Evolutionary conservation across 2,329 filamentous ascomycete species (phyloP), one percentile per base, ranked within the genome.

Genomic region (Dactylellina leptospora): DNA sequence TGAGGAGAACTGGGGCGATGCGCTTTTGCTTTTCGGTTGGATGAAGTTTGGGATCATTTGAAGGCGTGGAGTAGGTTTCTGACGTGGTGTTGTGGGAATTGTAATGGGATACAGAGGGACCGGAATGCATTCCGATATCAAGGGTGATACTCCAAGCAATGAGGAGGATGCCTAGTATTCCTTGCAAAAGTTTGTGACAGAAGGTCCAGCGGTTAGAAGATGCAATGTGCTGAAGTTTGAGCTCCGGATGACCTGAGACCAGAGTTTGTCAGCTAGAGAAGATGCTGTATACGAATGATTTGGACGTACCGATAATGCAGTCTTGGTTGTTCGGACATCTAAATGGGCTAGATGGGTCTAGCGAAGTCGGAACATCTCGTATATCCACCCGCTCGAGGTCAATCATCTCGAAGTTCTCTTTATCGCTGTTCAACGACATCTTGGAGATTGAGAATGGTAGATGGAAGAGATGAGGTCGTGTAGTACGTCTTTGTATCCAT

Each of bases 301-400:
- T n/a, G 27, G n/a, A 20, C 13, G 11, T 55, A 55, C 22, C 51
- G 2, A 25, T 55, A 3, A 55, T 16, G 22, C 51, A 55, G 11
- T 55, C 51, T n/a, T 55, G 11, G 8, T 22, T 25, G 20, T 42
- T 55, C 22, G 51, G 51, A 28, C 51, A 55, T 16, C n/a, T 42
- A 4, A 30, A 4, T 33, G 18, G 13, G 22, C 25, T 10, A 27
- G 11, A 13, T 9, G 20, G n/a, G 13, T 23, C 28, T 23, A 18
- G 4, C 16, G 23, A 23, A 22, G 8, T 1, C 18, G 27, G 27
- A 33, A 27, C 2, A 16, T 18, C 5, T 6, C n/a, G 4, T 10
- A 20, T 27, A 3, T 6, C n/a, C 18, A 51, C n/a, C 28, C n/a
- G 36, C 4, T 10, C 10, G 10, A 42, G 22, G 10, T 42, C 51